These are phyloP conservation scores for Lactarius hatsudake DNA, from an alignment of 768 basidiomycete genomes.

Conservation along the genomic window DNA sequence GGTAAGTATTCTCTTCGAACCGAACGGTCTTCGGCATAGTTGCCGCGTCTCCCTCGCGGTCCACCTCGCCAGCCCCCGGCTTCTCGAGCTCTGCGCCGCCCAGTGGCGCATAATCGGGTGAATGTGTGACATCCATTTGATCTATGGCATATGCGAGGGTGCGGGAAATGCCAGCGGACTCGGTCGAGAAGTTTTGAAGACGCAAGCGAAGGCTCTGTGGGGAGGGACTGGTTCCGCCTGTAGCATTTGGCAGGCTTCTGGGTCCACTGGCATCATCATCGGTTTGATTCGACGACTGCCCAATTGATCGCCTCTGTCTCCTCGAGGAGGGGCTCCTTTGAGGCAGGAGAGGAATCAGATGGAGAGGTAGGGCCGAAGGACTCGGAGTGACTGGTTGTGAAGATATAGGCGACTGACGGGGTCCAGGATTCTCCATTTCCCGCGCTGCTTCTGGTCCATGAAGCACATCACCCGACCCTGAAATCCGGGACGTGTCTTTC, in stretches of 20 bases:
- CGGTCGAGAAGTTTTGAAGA: neutral
- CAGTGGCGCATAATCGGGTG: constrained; percentile 28
- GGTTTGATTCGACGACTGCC: neutral
- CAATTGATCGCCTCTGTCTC: neutral
- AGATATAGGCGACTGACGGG: neutral
- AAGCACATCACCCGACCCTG: neutral
- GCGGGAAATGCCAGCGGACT: constrained; percentile 6
- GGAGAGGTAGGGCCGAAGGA: neutral
- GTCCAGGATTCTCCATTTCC: constrained; percentile 4
- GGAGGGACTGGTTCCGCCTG: neutral
- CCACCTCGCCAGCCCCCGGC: neutral
- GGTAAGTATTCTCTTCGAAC: neutral
- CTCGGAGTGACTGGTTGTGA: neutral
- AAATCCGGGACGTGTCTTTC: neutral
- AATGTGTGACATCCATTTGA: constrained; percentile 36
- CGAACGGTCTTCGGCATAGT: neutral
- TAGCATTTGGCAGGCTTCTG: neutral
- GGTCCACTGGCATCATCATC: neutral
- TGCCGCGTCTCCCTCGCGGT: neutral
- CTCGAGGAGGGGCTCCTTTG: neutral
- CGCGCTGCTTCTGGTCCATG: neutral
- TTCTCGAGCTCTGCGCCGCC: neutral
- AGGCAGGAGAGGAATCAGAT: constrained; percentile 6
- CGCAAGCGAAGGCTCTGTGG: neutral
- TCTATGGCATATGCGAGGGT: constrained; percentile 30